phyloP scores from a whole-genome alignment of 2,329 filamentous ascomycete genomes.

The Cercospora brassicicola region DNA sequence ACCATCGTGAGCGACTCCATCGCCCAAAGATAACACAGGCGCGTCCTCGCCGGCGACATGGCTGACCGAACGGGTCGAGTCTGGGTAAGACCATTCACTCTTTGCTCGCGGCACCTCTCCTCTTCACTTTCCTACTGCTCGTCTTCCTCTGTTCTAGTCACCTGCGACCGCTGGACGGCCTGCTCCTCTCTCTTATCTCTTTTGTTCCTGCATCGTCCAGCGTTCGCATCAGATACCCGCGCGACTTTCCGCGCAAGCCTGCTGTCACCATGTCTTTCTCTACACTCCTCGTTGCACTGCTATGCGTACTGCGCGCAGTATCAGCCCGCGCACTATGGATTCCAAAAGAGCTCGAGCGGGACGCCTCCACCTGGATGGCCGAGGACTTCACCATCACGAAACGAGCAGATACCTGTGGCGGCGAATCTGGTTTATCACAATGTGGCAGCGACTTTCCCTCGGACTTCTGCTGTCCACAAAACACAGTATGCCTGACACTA shows the following conservation, averaged over 20 bases:
- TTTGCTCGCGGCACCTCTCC: conserved; percentile 13
- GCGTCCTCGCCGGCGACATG: conserved; percentile 21
- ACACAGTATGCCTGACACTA: conserved; percentile 59
- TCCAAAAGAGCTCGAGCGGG: conserved; percentile 24
- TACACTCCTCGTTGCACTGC: conserved; percentile 35
- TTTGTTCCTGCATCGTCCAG: conserved; percentile 12
- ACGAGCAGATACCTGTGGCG: conserved; percentile 49
- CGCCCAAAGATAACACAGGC: conserved; percentile 17
- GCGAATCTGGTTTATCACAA: conserved; percentile 48
- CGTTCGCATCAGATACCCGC: conserved; percentile 21
- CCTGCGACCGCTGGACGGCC: conserved; percentile 20
- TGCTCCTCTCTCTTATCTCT: conserved; percentile 19
- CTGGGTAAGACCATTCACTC: conserved; percentile 17
- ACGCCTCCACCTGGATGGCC: conserved; percentile 20
- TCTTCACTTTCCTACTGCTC: conserved; percentile 17
- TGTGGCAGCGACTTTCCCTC: conserved; percentile 60
- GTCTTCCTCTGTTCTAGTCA: conserved; percentile 12
- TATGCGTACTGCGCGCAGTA: conserved; percentile 22
- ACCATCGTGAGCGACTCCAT: conserved; percentile 9
- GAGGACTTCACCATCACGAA: conserved; percentile 27
- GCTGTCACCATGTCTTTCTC: conserved; percentile 19
- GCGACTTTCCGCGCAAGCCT: conserved; percentile 17
- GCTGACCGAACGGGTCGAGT: conserved; percentile 8
- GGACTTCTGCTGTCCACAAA: conserved; percentile 65
- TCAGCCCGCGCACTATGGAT: conserved; percentile 31